These are phyloP conservation scores for Ceratocystis albifundus DNA, from an alignment of 2,329 filamentous ascomycete species.

Conservation along the genomic window DNA sequence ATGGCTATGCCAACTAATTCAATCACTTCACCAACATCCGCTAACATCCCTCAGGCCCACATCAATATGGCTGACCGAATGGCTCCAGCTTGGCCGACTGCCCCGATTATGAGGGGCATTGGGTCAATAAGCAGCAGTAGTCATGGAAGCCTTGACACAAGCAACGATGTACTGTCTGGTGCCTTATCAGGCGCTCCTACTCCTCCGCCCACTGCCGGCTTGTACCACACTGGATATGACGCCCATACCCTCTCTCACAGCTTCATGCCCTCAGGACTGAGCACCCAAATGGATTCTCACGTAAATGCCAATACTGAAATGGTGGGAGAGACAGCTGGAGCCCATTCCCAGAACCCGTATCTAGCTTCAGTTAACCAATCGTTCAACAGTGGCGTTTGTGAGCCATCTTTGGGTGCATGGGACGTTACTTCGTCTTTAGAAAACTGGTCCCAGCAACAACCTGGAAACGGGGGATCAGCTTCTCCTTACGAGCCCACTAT, in stretches of 20 bases:
- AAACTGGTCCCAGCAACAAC: constrained; percentile 14
- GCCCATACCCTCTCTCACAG: neutral
- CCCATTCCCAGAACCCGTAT: constrained; percentile 4
- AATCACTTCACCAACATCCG: constrained; percentile 44
- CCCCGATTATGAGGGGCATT: constrained; percentile 20
- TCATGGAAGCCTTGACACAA: constrained; percentile 20
- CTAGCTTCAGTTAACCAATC: constrained; percentile 12
- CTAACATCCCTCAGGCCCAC: constrained; percentile 14
- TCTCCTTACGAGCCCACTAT: constrained; percentile 22
- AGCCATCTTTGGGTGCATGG: constrained; percentile 12
- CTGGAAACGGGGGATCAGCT: constrained; percentile 10
- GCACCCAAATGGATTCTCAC: constrained; percentile 14
- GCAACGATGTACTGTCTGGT: constrained; percentile 17
- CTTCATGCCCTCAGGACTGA: constrained; percentile 12
- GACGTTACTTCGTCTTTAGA: constrained; percentile 16
- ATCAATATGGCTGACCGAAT: constrained; percentile 11
- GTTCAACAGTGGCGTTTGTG: constrained; percentile 18
- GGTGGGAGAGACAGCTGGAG: neutral
- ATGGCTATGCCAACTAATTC: constrained; percentile 29
- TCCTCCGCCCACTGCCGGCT: constrained; percentile 12
- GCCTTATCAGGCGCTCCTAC: constrained; percentile 14
- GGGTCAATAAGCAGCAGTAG: constrained; percentile 19
- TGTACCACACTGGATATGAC: constrained; percentile 9
- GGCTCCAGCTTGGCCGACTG: constrained; percentile 10
- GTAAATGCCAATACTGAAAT: constrained; percentile 1